Conservation (phyloP, 768 basidiomycete species). For the Podaxis sp. region DNA sequence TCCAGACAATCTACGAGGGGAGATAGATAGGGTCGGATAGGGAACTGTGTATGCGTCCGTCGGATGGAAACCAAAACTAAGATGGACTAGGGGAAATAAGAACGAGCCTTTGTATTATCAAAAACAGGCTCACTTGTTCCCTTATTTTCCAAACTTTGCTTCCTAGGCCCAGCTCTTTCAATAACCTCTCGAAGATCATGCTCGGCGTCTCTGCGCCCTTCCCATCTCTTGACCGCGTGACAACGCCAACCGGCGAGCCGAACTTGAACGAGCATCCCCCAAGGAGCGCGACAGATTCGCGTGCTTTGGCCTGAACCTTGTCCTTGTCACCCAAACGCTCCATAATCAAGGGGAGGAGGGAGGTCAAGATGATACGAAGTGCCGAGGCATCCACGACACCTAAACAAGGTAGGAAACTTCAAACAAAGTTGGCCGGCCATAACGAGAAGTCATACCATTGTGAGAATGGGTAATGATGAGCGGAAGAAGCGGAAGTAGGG, state of each 20-base stretch:
- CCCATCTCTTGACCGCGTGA: conserved; percentile 41
- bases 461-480: conserved; percentile 51
- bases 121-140: conserved; percentile 65
- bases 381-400: conserved; percentile 50
- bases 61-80: conserved; percentile 73
- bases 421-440: conserved; percentile 47
- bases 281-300: conserved; percentile 72
- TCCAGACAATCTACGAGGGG: conserved; percentile 83
- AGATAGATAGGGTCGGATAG: conserved; percentile 78
- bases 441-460: conserved; percentile 25
- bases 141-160: conserved; percentile 87
- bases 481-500: conserved; percentile 65
- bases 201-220: conserved; percentile 73
- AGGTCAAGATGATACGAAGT: conserved; percentile 65
- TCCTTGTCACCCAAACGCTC: conserved; percentile 87
- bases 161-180: conserved; percentile 70
- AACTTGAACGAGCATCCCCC: conserved; percentile 71
- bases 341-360: conserved; percentile 72
- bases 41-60: conserved; percentile 68
- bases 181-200: conserved; percentile 64
- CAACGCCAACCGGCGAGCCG: conserved; percentile 41
- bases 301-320: conserved; percentile 68
- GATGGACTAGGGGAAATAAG: conserved; percentile 44
- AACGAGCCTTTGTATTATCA: background rate
- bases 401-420: conserved; percentile 42